Conservation (phyloP, 1,284 basidiomycete species). For the Tilletia setariae region DNA sequence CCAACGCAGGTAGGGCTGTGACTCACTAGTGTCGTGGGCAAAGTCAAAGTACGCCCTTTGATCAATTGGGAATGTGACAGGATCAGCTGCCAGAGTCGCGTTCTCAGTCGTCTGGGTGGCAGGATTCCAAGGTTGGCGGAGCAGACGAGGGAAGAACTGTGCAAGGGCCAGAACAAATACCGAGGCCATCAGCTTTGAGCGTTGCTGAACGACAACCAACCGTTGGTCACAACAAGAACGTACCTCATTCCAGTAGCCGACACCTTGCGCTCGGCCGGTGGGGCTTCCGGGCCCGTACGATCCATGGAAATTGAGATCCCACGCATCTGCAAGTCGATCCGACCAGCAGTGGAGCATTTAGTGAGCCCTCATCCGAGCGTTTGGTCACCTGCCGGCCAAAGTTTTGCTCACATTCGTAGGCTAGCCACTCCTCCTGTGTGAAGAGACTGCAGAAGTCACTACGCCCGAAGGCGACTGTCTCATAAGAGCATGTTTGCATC, state of each 20-base stretch:
- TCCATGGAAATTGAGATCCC: slow-evolving; percentile 58
- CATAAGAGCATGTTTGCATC: slow-evolving; percentile 36
- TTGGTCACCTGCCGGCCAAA: too few species aligned
- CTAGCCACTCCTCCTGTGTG: slow-evolving; percentile 82
- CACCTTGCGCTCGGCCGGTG: slow-evolving; percentile 71
- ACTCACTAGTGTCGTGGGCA: slow-evolving; percentile 43
- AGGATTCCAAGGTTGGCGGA: slow-evolving; percentile 27
- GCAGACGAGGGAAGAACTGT: slow-evolving; percentile 37
- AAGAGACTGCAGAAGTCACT: slow-evolving; percentile 78
- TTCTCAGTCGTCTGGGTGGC: slow-evolving; percentile 47
- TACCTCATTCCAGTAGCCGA: slow-evolving; percentile 67
- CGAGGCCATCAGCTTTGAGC: neutral
- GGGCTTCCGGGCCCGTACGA: slow-evolving; percentile 76
- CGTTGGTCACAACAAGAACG: too few species aligned
- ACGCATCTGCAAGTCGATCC: slow-evolving; percentile 53
- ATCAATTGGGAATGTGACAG: slow-evolving; percentile 43
- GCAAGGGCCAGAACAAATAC: neutral
- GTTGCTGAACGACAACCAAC: neutral
- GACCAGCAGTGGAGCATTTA: too few species aligned
- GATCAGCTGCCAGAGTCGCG: slow-evolving; percentile 38
- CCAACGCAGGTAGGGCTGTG: neutral
- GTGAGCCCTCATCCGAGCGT: too few species aligned
- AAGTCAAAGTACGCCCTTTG: slow-evolving; percentile 49
- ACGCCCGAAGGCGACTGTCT: slow-evolving; percentile 42
- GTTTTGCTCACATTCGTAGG: slow-evolving; percentile 68